These are phyloP conservation scores for Ophiostoma pallidulum DNA, from an alignment of 2,329 filamentous ascomycete species.

Conservation along the genomic window DNA sequence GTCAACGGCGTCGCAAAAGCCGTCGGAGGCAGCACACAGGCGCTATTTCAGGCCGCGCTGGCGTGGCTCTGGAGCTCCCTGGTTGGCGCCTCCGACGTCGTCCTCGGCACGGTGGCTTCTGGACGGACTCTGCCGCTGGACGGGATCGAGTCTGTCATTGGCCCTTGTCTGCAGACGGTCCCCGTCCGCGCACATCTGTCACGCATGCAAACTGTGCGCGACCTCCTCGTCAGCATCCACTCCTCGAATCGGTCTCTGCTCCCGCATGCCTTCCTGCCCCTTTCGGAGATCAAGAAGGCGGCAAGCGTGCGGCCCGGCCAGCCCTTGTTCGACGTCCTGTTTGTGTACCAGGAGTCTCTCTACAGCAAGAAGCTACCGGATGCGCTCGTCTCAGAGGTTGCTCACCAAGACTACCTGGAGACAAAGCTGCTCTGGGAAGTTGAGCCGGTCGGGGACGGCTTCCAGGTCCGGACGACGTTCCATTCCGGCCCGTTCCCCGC, in stretches of 20 bases:
- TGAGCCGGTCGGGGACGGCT: constrained; percentile 44
- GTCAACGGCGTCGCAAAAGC: constrained; percentile 29
- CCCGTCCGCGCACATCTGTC: constrained; percentile 58
- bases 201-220: constrained; percentile 39
- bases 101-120: constrained; percentile 72
- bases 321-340: constrained; percentile 64
- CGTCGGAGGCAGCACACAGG: constrained; percentile 51
- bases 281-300: constrained; percentile 59
- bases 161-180: constrained; percentile 69
- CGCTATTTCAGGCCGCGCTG: constrained; percentile 66
- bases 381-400: constrained; percentile 40
- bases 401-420: constrained; percentile 63
- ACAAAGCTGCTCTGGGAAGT: constrained; percentile 69
- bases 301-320: constrained; percentile 45
- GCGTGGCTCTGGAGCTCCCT: constrained; percentile 57
- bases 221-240: constrained; percentile 57
- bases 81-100: constrained; percentile 54
- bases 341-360: constrained; percentile 76
- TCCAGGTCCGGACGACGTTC: constrained; percentile 38
- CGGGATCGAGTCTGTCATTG: constrained; percentile 63
- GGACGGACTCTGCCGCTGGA: constrained; percentile 65
- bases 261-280: constrained; percentile 51
- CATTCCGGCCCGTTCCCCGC: constrained; percentile 40
- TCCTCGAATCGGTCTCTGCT: constrained; percentile 56
- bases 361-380: constrained; percentile 22